Percentiles rank a stretch among this genome's conserved stretches.
Evolutionary conservation across 2,329 filamentous ascomycete genomes (phyloP).

Genomic region (Thermothelomyces thermophilus): DNA sequence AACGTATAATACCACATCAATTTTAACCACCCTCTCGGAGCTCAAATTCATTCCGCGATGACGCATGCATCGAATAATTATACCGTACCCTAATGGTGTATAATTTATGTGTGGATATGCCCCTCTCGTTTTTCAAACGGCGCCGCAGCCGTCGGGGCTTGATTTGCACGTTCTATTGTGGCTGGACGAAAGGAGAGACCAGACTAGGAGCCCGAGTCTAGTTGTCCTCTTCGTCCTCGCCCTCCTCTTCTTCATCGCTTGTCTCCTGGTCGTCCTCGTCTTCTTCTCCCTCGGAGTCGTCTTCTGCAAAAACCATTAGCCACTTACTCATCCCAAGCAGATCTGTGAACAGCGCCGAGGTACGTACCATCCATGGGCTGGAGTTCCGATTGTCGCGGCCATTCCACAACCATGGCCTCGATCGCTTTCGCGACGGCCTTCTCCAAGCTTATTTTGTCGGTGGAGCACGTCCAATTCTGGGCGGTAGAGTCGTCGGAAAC

Average conservation of each 20-base stretch:
- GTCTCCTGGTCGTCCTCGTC: slow-evolving; percentile 18
- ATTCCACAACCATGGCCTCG: not conserved
- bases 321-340: not conserved
- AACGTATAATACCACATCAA: too few relatives aligned
- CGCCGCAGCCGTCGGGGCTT: too few relatives aligned
- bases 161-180: too few relatives aligned
- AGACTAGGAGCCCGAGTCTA: not conserved
- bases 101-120: too few relatives aligned
- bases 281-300: slow-evolving; percentile 11
- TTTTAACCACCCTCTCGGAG: too few relatives aligned
- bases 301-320: not conserved
- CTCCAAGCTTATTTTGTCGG: not conserved
- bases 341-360: not conserved
- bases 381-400: not conserved
- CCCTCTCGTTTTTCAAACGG: too few relatives aligned
- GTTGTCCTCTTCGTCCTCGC: slow-evolving; percentile 17
- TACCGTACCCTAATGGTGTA: too few relatives aligned
- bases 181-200: too few relatives aligned
- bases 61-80: too few relatives aligned
- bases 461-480: slow-evolving; percentile 6
- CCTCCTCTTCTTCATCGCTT: slow-evolving; percentile 17
- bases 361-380: not conserved
- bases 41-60: too few relatives aligned
- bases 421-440: slow-evolving; percentile 4
- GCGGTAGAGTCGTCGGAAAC: not conserved